Evolutionary conservation across 1,284 basidiomycete genomes (phyloP).

Genomic region (Ustilago loliicola): DNA sequence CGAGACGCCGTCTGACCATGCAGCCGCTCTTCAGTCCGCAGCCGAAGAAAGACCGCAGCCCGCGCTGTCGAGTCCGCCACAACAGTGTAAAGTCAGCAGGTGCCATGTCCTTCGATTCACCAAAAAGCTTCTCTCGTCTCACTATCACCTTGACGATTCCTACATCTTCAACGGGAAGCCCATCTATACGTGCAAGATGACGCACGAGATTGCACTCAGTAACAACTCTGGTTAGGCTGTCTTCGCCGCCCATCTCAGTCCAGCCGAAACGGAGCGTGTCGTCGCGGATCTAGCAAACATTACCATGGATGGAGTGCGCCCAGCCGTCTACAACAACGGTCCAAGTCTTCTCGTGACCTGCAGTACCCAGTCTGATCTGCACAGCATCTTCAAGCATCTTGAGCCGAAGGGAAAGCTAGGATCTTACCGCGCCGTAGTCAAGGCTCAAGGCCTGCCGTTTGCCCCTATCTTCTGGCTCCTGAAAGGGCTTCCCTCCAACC

Average conservation of each 20-base stretch:
- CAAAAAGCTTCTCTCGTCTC: conserved; percentile 1
- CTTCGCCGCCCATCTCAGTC: background rate
- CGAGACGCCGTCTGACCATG: background rate
- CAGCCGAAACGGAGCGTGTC: background rate
- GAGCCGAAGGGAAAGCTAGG: background rate
- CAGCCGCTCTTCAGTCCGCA: too few species aligned
- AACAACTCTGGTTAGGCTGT: background rate
- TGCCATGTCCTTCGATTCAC: background rate
- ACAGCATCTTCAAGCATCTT: background rate
- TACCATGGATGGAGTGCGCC: background rate
- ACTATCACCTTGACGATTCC: background rate
- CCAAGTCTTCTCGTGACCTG: background rate
- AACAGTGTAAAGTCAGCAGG: background rate
- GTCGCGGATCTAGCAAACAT: background rate
- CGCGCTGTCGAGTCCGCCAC: too few species aligned
- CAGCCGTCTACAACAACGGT: background rate
- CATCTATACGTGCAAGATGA: background rate
- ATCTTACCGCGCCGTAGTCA: background rate
- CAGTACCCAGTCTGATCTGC: background rate
- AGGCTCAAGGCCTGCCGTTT: conserved; percentile 10
- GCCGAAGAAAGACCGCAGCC: too few species aligned
- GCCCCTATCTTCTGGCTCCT: conserved; percentile 13
- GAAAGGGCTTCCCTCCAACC: background rate
- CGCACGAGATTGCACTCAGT: conserved; percentile 5
- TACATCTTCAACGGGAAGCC: conserved; percentile 13